These are phyloP conservation scores for Kwoniella bestiolae DNA, from an alignment of 768 basidiomycete genomes.

Conservation along the genomic window DNA sequence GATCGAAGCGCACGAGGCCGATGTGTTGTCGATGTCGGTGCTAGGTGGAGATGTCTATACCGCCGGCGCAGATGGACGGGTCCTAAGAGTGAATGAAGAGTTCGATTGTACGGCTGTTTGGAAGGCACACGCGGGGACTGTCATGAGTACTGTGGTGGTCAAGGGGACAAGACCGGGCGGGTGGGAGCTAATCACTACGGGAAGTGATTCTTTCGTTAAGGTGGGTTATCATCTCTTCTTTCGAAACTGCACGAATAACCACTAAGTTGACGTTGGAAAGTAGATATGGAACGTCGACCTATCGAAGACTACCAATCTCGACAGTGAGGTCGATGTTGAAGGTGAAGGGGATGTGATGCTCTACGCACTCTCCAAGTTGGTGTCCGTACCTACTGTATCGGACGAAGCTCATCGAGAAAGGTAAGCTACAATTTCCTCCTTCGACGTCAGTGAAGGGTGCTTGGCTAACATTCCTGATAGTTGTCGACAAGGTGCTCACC, in stretches of 20 bases:
- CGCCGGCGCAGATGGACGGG: slow-evolving; percentile 64
- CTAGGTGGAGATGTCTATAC: slow-evolving; percentile 65
- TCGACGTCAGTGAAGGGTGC: background rate
- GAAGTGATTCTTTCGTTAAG: slow-evolving; percentile 83
- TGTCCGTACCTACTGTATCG: slow-evolving; percentile 86
- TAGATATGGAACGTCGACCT: slow-evolving; percentile 60
- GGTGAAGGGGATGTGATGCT: slow-evolving; percentile 69
- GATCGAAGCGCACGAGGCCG: slow-evolving; percentile 84
- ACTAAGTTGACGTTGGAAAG: background rate
- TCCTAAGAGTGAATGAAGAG: slow-evolving; percentile 81
- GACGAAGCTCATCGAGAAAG: slow-evolving; percentile 68
- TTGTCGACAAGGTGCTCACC: slow-evolving; percentile 91
- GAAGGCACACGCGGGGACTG: slow-evolving; percentile 78
- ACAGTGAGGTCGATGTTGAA: slow-evolving; percentile 36
- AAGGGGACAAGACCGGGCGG: slow-evolving; percentile 54
- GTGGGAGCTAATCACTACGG: slow-evolving; percentile 71
- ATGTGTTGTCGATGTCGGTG: slow-evolving; percentile 79
- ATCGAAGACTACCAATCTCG: slow-evolving; percentile 22
- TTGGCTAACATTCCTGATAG: slow-evolving; percentile 15
- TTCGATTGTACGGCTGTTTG: slow-evolving; percentile 86
- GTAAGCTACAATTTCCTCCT: slow-evolving; percentile 25
- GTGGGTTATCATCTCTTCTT: slow-evolving; percentile 56
- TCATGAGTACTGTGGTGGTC: slow-evolving; percentile 75
- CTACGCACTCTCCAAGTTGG: slow-evolving; percentile 79
- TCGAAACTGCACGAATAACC: background rate